phyloP scores from a whole-genome alignment of 208 protist species.

The Trypanosoma conorhini region DNA sequence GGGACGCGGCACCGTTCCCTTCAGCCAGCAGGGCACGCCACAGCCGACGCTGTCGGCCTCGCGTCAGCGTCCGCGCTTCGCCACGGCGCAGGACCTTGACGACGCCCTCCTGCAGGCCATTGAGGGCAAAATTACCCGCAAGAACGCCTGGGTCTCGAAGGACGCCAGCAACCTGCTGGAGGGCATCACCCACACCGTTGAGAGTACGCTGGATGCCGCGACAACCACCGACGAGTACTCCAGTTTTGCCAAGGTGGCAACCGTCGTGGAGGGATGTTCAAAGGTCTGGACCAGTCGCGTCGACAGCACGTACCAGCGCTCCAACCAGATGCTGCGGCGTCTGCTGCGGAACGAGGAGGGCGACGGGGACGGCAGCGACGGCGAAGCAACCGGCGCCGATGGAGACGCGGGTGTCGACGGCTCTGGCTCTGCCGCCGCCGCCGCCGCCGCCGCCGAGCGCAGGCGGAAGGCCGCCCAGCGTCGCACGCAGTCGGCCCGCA shows the following conservation, averaged over 20 bases:
- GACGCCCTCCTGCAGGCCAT: slow-evolving; percentile 85
- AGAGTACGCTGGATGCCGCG: slow-evolving; percentile 65
- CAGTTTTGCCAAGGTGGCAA: slow-evolving; percentile 90
- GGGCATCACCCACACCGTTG: slow-evolving; percentile 88
- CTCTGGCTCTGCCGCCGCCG: slow-evolving; percentile 11
- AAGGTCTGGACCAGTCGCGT: slow-evolving; percentile 93
- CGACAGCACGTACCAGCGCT: slow-evolving; percentile 87
- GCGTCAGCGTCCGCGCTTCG: slow-evolving; percentile 82
- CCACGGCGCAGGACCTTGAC: slow-evolving; percentile 86
- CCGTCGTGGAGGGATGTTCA: slow-evolving; percentile 92
- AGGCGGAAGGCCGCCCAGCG: slow-evolving; percentile 24
- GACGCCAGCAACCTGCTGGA: slow-evolving; percentile 89
- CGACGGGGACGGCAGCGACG: slow-evolving; percentile 22
- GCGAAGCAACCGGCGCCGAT: slow-evolving; percentile 34
- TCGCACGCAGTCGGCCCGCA: slow-evolving; percentile 42
- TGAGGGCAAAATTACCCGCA: slow-evolving; percentile 89
- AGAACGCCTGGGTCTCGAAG: slow-evolving; percentile 89
- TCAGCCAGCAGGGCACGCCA: slow-evolving; percentile 11
- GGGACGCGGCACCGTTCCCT: slow-evolving; percentile 23
- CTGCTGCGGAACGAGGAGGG: slow-evolving; percentile 78
- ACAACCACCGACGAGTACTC: slow-evolving; percentile 74
- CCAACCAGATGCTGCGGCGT: slow-evolving; percentile 86
- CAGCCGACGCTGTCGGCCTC: slow-evolving; percentile 23
- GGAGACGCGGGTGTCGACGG: slow-evolving; percentile 21
- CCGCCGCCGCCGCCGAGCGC: slow-evolving; percentile 28